Conservation (phyloP, 495 filamentous ascomycete species). For the Aspergillus heteromorphus region DNA sequence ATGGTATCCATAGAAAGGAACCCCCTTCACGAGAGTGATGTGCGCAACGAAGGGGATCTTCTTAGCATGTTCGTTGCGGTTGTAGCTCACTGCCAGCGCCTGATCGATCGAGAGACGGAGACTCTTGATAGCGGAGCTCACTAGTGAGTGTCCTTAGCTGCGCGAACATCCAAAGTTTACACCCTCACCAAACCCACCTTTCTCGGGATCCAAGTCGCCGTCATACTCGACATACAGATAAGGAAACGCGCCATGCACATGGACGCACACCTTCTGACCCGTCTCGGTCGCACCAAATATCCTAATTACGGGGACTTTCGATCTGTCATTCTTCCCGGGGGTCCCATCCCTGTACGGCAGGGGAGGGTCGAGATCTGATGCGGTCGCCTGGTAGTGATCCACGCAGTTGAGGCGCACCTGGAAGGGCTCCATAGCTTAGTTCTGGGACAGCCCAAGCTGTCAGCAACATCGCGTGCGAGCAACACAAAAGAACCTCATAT, state of each 20-base stretch:
- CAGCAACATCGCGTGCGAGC: conserved; percentile 24
- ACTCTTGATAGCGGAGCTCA: conserved; percentile 62
- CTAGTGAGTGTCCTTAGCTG: conserved; percentile 36
- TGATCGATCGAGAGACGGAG: conserved; percentile 80
- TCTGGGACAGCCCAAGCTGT: conserved; percentile 19
- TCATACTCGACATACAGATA: conserved; percentile 90
- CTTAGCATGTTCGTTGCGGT: conserved; percentile 63
- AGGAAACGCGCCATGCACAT: conserved; percentile 93
- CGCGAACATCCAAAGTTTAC: background rate
- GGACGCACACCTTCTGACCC: conserved; percentile 92
- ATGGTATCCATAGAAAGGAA: conserved; percentile 93
- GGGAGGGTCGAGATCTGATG: conserved; percentile 76
- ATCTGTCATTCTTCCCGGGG: conserved; percentile 48
- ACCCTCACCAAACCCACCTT: conserved; percentile 45
- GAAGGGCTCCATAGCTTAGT: conserved; percentile 57
- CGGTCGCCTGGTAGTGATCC: conserved; percentile 79
- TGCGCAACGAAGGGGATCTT: conserved; percentile 75
- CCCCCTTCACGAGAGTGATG: conserved; percentile 84
- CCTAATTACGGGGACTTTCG: conserved; percentile 80
- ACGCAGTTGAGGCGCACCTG: conserved; percentile 90
- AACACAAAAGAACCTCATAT: conserved; percentile 7
- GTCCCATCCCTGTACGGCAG: conserved; percentile 53
- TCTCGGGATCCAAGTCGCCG: conserved; percentile 58
- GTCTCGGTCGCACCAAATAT: conserved; percentile 92
- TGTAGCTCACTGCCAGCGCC: conserved; percentile 75